A percentile compares a stretch with the other conserved stretches of the same genome.
Evolutionary conservation across 2,329 filamentous ascomycete species (phyloP).

Genomic region (Cladosporium sp.): DNA sequence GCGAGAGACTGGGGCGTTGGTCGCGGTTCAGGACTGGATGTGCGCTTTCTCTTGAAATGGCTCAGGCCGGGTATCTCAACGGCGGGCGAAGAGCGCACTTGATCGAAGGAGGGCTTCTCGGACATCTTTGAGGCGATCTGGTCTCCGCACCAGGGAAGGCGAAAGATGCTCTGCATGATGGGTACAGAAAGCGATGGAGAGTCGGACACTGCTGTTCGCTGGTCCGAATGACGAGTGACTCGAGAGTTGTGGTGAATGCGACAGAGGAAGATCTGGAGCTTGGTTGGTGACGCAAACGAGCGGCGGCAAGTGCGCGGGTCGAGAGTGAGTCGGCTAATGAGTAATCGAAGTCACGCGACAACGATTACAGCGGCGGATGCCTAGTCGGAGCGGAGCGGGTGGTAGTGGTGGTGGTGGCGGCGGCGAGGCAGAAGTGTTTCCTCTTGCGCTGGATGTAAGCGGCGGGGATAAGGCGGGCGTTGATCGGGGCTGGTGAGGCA

Average conservation of each 20-base stretch:
- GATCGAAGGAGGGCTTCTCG: conserved; percentile 16
- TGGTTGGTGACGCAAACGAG: background rate
- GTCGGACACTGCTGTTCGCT: conserved; percentile 23
- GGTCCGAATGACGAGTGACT: conserved; percentile 30
- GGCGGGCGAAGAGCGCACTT: conserved; percentile 37
- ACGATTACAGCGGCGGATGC: background rate
- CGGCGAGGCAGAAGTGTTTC: conserved; percentile 2
- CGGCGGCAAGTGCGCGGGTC: conserved; percentile 4
- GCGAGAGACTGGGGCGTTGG: conserved; percentile 23
- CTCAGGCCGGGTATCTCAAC: conserved; percentile 49
- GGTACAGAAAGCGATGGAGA: conserved; percentile 25
- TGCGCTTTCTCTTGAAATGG: conserved; percentile 61
- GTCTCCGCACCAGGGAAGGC: conserved; percentile 49
- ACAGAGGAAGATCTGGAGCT: conserved; percentile 18
- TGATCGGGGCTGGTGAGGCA: conserved; percentile 6
- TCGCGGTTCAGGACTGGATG: conserved; percentile 47
- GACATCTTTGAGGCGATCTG: conserved; percentile 39
- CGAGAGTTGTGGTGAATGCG: conserved; percentile 26
- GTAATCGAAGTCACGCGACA: conserved; percentile 12
- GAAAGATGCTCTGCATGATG: conserved; percentile 54
- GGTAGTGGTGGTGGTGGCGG: background rate
- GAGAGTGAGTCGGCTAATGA: conserved; percentile 6
- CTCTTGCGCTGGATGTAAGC: conserved; percentile 10
- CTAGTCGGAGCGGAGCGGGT: background rate
- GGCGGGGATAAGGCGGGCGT: conserved; percentile 11